Percentiles rank a stretch among this genome's conserved stretches.
These are phyloP conservation scores for Uncinocarpus reesii DNA, from an alignment of 2,329 filamentous ascomycete genomes.

Conservation along the genomic window DNA sequence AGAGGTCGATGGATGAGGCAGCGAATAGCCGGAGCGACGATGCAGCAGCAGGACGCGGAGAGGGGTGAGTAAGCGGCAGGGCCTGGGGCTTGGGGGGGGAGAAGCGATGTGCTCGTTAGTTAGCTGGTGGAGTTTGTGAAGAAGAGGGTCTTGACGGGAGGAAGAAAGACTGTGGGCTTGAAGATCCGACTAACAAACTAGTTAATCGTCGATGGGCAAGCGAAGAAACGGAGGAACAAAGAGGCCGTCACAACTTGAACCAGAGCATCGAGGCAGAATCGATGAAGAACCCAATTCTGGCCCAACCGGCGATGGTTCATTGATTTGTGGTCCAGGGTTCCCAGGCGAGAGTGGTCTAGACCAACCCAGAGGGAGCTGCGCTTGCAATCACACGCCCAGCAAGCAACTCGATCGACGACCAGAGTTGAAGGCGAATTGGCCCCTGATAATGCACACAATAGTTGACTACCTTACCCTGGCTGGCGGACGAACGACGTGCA, in stretches of 20 bases:
- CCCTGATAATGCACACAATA: too few relatives aligned
- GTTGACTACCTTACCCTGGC: too few relatives aligned
- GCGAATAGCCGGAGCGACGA: neutral
- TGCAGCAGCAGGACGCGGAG: neutral
- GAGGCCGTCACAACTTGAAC: too few relatives aligned
- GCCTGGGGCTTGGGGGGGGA: neutral
- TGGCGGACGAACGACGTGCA: too few relatives aligned
- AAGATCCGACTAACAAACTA: neutral
- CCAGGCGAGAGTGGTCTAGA: constrained; percentile 10
- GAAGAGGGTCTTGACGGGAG: neutral
- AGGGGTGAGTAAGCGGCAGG: neutral
- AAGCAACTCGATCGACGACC: too few relatives aligned
- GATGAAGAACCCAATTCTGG: constrained; percentile 12
- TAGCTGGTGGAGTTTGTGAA: neutral
- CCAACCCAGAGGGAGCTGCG: constrained; percentile 1
- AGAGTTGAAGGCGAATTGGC: too few relatives aligned
- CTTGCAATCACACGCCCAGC: neutral
- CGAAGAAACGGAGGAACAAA: neutral
- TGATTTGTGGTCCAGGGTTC: constrained; percentile 7
- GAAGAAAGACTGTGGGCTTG: neutral
- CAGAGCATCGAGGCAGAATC: too few relatives aligned
- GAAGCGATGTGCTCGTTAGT: neutral
- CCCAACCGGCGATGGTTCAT: constrained; percentile 6
- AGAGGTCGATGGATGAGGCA: neutral
- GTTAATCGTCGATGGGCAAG: neutral